Percentiles rank a stretch among this genome's conserved stretches.
Evolutionary conservation across 352 stramenopile species (phyloP).

Genomic region (Phytopythium cucurbitacearum): DNA sequence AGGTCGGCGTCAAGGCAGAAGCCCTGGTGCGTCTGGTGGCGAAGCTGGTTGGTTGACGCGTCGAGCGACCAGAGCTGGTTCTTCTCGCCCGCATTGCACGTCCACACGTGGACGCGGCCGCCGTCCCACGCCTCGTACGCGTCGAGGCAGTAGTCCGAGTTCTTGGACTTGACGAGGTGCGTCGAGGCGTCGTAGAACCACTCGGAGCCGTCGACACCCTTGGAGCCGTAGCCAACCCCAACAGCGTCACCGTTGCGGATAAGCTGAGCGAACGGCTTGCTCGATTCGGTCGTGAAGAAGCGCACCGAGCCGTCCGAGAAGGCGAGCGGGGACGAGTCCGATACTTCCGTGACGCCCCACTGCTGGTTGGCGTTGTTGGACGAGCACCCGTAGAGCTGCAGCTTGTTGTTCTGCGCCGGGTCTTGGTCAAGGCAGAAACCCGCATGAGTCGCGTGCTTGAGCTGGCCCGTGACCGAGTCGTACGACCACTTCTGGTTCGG

Average conservation of each 20-base stretch:
- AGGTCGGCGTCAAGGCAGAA: conserved; percentile 61
- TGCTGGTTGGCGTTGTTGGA: conserved; percentile 53
- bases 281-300: conserved; percentile 36
- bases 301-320: conserved; percentile 24
- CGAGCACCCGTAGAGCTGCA: conserved; percentile 58
- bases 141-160: conserved; percentile 49
- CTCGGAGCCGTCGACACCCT: conserved; percentile 19
- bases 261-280: conserved; percentile 33
- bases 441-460: conserved; percentile 36
- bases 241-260: conserved; percentile 22
- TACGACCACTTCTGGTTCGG: conserved; percentile 67
- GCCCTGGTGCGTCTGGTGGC: conserved; percentile 34
- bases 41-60: conserved; percentile 31
- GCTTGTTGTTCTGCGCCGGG: conserved; percentile 35
- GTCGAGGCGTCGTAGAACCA: conserved; percentile 39
- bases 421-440: conserved; percentile 63
- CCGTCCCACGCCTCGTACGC: conserved; percentile 51
- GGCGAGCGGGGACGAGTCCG: conserved; percentile 5
- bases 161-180: conserved; percentile 37
- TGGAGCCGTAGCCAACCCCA: conserved; percentile 15
- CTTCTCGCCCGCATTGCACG: conserved; percentile 25
- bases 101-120: conserved; percentile 40
- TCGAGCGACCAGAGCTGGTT: conserved; percentile 49
- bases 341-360: conserved; percentile 22
- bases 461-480: conserved; percentile 34